A percentile compares a stretch with the other conserved stretches of the same genome.
phyloP scores from a whole-genome alignment of 75 land plant genomes.

The Adiantum capillusveneris region DNA sequence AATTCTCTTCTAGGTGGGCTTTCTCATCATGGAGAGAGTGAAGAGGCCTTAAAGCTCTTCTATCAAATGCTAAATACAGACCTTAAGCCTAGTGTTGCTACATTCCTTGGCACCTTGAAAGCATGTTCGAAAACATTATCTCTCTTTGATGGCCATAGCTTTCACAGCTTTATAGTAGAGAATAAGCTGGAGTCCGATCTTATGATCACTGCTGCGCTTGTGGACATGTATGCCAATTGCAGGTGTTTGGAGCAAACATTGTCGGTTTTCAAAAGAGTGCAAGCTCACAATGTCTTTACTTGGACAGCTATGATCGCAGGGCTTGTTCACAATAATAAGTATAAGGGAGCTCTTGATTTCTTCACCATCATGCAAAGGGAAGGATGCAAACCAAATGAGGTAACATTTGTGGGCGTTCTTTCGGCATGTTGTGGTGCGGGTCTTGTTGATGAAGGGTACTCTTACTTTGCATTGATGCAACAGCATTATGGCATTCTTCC shows the following conservation, averaged over 20 bases:
- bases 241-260: slow-evolving; percentile 18
- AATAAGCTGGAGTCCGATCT: slow-evolving; percentile 6
- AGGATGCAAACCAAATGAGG: slow-evolving; percentile 17
- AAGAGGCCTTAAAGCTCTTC: slow-evolving; percentile 17
- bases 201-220: slow-evolving; percentile 14
- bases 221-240: slow-evolving; percentile 28
- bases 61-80: slow-evolving; percentile 11
- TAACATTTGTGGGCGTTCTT: slow-evolving; percentile 23
- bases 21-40: slow-evolving; percentile 6
- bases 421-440: slow-evolving; percentile 35
- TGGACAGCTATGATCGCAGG: slow-evolving; percentile 26
- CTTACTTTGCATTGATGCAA: slow-evolving; percentile 13
- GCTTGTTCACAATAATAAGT: slow-evolving; percentile 18
- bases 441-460: slow-evolving; percentile 18
- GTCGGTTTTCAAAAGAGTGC: slow-evolving; percentile 11
- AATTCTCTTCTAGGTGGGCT: slow-evolving; percentile 12
- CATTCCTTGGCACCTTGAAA: slow-evolving; percentile 12
- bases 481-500: slow-evolving; percentile 10
- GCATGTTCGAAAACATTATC: slow-evolving; percentile 12
- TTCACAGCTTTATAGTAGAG: slow-evolving; percentile 12
- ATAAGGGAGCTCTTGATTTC: slow-evolving; percentile 12
- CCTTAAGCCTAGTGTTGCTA: slow-evolving; percentile 12
- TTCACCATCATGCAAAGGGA: slow-evolving; percentile 16
- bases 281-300: slow-evolving; percentile 4
- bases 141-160: slow-evolving; percentile 12